A percentile compares a stretch with the other conserved stretches of the same genome.
Evolutionary conservation across 306 rosid genomes (phyloP).

Genomic region (Cyclanthera cordifolia): DNA sequence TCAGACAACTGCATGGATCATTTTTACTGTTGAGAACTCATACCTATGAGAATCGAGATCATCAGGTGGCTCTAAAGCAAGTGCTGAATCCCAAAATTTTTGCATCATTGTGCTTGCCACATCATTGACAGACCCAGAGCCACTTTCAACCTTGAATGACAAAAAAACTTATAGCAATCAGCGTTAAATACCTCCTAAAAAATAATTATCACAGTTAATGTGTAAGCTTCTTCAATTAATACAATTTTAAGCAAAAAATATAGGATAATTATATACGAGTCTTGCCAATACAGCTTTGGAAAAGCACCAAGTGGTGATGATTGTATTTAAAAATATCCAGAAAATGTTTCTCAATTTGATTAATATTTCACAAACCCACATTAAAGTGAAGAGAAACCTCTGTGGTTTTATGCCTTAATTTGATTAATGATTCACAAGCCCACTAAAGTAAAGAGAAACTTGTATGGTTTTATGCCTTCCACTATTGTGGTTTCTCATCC

Average conservation of each 20-base stretch:
- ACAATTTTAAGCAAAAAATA: not conserved
- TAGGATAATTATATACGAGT: not conserved
- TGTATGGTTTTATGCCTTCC: no score
- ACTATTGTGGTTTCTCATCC: no score
- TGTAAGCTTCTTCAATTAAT: not conserved
- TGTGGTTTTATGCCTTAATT: no score
- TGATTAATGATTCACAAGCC: no score
- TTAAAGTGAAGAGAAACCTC: no score
- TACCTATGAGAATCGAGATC: conserved; percentile 80
- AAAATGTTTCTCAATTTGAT: no score
- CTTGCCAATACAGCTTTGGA: not conserved
- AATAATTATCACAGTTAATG: not conserved
- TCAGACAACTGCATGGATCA: conserved; percentile 11
- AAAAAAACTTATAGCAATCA: not conserved
- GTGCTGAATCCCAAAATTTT: conserved; percentile 92
- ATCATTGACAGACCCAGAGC: conserved; percentile 66
- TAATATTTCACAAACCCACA: no score
- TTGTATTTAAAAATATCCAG: no score
- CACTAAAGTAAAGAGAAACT: no score
- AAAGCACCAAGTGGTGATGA: not conserved
- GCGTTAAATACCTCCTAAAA: not conserved
- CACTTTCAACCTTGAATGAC: conserved; percentile 49
- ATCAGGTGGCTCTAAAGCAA: conserved; percentile 73
- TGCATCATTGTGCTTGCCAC: conserved; percentile 84
- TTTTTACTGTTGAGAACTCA: not conserved